Evolutionary conservation across 495 filamentous ascomycete genomes (phyloP), one percentile per base, ranked within the genome.

Genomic region (Tuber borchii): DNA sequence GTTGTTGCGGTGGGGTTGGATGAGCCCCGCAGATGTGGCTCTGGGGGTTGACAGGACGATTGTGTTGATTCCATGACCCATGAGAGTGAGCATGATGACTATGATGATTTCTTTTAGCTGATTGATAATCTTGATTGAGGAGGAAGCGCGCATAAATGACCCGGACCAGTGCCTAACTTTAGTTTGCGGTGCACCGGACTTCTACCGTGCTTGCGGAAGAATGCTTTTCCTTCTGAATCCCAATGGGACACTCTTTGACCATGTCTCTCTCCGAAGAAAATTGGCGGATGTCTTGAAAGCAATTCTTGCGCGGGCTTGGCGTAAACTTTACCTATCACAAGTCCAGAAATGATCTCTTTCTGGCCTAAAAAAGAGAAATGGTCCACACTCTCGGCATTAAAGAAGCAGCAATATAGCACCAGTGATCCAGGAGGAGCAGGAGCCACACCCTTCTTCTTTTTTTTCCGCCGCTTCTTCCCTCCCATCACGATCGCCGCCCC

Each of bases 401-500:
- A 65, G 56, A 10, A 17, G n/a, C n/a, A 31, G n/a, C n/a, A 61
- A 7, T 12, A 43, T 19, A 46, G 45, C 45, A 46, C 22, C 22
- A 61, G 51, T 2, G n/a, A 2, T 3, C n/a, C 51, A 61, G 48
- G 22, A 65, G 56, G n/a, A 31, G 56, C 56, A 31, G 56, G 56
- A 65, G 26, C 56, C 56, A 65, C 56, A 65, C 56, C n/a, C n/a
- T 65, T 14, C n/a, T 3, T 31, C 3, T 31, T 46, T 46, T 26
- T 56, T 56, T 56, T 26, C 48, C 48, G 48, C 48, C 48, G 48
- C 48, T 56, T 22, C 48, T 56, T 56, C 8, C 22, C 56, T 10
- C 56, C 26, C 56, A 34, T 65, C 56, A 65, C 56, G 56, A 65
- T 65, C 56, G 56, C 56, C 56, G 56, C 56, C 56, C 56, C 56